Evolutionary conservation across 306 rosid genomes (phyloP).

Genomic region (Rubus parviflorus): DNA sequence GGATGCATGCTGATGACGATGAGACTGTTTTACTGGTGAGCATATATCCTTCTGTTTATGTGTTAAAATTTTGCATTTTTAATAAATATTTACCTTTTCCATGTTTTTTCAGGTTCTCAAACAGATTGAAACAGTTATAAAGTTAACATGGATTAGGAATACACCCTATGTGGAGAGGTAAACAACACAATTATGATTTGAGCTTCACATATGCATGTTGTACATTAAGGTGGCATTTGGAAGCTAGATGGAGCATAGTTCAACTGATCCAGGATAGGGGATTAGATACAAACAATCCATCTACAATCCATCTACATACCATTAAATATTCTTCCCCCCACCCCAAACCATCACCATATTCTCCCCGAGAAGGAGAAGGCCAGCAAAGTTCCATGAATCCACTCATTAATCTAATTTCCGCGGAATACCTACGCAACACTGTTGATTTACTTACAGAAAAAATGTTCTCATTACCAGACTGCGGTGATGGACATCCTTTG

Average conservation of each 20-base stretch:
- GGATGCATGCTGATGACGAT: constrained; percentile 91
- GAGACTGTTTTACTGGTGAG: constrained; percentile 82
- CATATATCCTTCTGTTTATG: background rate
- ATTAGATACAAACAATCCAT: too few relatives aligned
- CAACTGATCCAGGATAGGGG: too few relatives aligned
- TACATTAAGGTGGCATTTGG: background rate
- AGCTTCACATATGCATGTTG: background rate
- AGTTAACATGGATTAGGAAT: constrained; percentile 85
- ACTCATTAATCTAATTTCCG: too few relatives aligned
- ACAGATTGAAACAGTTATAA: constrained; percentile 53
- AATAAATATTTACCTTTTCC: background rate
- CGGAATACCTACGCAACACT: too few relatives aligned
- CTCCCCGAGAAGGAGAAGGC: too few relatives aligned
- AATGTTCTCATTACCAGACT: too few relatives aligned
- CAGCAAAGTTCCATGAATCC: too few relatives aligned
- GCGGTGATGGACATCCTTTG: too few relatives aligned
- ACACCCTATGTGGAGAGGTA: constrained; percentile 73
- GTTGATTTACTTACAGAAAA: too few relatives aligned
- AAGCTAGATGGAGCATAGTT: background rate
- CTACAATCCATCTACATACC: too few relatives aligned
- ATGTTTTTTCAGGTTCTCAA: constrained; percentile 60
- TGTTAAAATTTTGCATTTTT: background rate
- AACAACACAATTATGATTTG: constrained; percentile 5
- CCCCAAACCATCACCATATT: too few relatives aligned
- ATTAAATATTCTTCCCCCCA: too few relatives aligned